Evolutionary conservation across 2,329 filamentous ascomycete genomes (phyloP).

Genomic region (Pseudogymnoascus sp.): DNA sequence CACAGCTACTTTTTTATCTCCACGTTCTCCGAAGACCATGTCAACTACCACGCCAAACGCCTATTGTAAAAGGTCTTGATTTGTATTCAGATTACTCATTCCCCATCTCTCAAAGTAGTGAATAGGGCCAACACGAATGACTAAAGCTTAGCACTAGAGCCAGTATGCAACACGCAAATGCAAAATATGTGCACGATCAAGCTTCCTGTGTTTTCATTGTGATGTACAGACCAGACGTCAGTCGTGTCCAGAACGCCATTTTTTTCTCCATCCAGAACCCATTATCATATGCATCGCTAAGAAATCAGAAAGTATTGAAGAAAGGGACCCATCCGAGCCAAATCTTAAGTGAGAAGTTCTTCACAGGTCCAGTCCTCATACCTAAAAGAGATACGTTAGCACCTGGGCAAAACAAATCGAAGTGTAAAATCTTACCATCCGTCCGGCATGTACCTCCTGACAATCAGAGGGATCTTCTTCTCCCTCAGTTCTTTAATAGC

Average conservation of each 20-base stretch:
- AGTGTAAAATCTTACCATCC: slow-evolving; percentile 63
- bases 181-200: not conserved
- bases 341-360: slow-evolving; percentile 63
- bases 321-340: slow-evolving; percentile 5
- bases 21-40: slow-evolving; percentile 80
- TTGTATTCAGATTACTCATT: slow-evolving; percentile 2
- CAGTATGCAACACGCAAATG: not conserved
- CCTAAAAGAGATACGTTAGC: slow-evolving; percentile 15
- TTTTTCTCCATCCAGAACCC: slow-evolving; percentile 7
- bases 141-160: slow-evolving; percentile 1
- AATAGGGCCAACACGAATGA: not conserved
- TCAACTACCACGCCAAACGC: slow-evolving; percentile 85
- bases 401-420: not conserved
- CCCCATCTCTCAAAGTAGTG: not conserved
- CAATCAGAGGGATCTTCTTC: slow-evolving; percentile 96
- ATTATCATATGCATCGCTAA: slow-evolving; percentile 11
- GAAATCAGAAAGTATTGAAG: slow-evolving; percentile 9
- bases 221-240: slow-evolving; percentile 9
- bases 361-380: slow-evolving; percentile 99
- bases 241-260: slow-evolving; percentile 7
- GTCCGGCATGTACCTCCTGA: slow-evolving; percentile 91
- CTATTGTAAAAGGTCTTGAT: slow-evolving; percentile 37
- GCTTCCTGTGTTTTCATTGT: slow-evolving; percentile 5
- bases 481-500: slow-evolving; percentile 94
- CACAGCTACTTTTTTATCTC: slow-evolving; percentile 98